Evolutionary conservation across 768 basidiomycete genomes (phyloP), one percentile per base, ranked within the genome.

Genomic region (Lepiota subincarnata): DNA sequence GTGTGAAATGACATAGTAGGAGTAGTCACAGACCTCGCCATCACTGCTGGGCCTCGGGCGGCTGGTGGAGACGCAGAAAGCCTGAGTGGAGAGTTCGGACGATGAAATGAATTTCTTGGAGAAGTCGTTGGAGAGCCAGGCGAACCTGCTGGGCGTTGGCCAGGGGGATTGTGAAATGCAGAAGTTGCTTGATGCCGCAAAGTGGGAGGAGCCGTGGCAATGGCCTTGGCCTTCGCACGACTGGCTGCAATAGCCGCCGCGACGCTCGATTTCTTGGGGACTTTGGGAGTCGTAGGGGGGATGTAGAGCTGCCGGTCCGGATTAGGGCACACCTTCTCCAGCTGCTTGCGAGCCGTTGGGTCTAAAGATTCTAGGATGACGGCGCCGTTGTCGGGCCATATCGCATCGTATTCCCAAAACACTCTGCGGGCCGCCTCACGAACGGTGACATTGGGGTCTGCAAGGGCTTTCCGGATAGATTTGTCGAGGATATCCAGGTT

Each of bases 171-270:
- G 60, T 87, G 81, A 31, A 88, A 75, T 13, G 79, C 73, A 45
- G 89, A 88, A 7, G 88, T 92, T 4, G 89, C 88, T 65, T 91
- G 89, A 66, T 92, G 91, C 48, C 86, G 79, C 45, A 90, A 74
- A 47, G 80, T 80, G 3, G 91, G 91, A 16, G 91, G 91, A 7
- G 89, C 87, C 28, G 77, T 84, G 2, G 91, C 89, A 56, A 90
- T 90, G 18, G 82, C 86, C 62, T 85, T 92, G 13, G 90, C 89
- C 65, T 91, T 95, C 13, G 87, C 90, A 19, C 92, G 80, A 64
- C 89, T 94, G 18, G 93, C 92, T 37, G 93, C 93, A 61, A 95
- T 89, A 19, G 90, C 83, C 7, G 92, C 89, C 37, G 89, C 86
- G 51, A 94, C 75, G 54, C 89, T 91, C 41, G 81, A 82, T 68